Evolutionary conservation across 176 grass and related monocot genomes (phyloP).

Genomic region (Oryza meyeriana): DNA sequence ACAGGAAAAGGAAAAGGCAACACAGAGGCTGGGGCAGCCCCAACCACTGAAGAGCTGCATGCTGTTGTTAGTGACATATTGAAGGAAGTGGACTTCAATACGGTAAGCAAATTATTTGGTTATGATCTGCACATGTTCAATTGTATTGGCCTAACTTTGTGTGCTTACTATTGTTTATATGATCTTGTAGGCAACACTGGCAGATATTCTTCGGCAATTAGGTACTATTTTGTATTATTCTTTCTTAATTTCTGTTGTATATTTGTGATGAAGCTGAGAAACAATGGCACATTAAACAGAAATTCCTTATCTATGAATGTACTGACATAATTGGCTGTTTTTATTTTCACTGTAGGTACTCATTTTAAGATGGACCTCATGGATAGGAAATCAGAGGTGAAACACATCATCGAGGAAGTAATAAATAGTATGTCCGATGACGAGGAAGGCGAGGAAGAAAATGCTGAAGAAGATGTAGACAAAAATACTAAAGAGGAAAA

Average conservation of each 20-base stretch:
- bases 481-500: slow-evolving; percentile 36
- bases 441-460: slow-evolving; percentile 61
- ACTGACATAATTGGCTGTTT: neutral
- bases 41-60: slow-evolving; percentile 74
- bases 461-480: slow-evolving; percentile 40
- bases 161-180: slow-evolving; percentile 2
- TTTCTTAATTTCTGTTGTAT: neutral
- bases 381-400: slow-evolving; percentile 90
- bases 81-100: slow-evolving; percentile 99
- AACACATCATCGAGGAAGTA: slow-evolving; percentile 80
- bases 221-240: slow-evolving; percentile 42
- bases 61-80: slow-evolving; percentile 79
- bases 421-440: slow-evolving; percentile 90
- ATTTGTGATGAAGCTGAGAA: neutral
- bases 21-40: slow-evolving; percentile 40
- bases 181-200: slow-evolving; percentile 75
- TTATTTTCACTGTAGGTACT: slow-evolving; percentile 43
- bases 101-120: slow-evolving; percentile 47
- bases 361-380: slow-evolving; percentile 89
- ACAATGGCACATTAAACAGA: neutral
- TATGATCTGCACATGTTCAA: slow-evolving; percentile 7
- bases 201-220: slow-evolving; percentile 93
- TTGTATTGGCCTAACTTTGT: neutral
- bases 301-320: neutral
- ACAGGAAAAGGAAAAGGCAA: slow-evolving; percentile 71